Conservation (phyloP, 257 asterid species). For the Forsythia suspensa region DNA sequence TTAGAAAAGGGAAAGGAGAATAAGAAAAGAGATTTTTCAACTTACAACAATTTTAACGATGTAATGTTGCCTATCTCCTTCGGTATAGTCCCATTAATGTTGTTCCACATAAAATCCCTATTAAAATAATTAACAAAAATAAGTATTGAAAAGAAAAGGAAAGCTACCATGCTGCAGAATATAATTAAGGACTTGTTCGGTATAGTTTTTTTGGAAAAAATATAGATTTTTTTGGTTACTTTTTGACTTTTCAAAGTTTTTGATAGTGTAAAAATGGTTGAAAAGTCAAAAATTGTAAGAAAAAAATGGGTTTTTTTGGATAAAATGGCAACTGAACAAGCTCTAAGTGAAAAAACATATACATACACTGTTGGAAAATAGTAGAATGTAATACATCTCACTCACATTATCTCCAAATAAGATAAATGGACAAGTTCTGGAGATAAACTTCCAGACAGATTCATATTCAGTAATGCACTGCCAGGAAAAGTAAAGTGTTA, state of each 20-base stretch:
- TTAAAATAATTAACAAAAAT: slow-evolving; percentile 20
- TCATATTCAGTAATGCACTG: slow-evolving; percentile 58
- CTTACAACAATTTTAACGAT: slow-evolving; percentile 69
- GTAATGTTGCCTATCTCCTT: slow-evolving; percentile 80
- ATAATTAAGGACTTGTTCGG: too few species aligned
- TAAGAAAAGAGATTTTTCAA: slow-evolving; percentile 23
- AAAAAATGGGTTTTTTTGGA: too few species aligned
- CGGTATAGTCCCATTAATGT: slow-evolving; percentile 72
- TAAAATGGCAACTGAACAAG: too few species aligned
- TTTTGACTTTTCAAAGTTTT: too few species aligned
- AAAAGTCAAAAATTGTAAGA: too few species aligned
- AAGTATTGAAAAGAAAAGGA: neutral
- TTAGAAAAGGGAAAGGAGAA: slow-evolving; percentile 6
- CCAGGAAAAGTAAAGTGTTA: slow-evolving; percentile 19
- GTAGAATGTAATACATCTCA: slow-evolving; percentile 10
- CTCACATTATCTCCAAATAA: slow-evolving; percentile 63
- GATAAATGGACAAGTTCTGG: slow-evolving; percentile 82
- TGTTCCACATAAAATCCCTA: slow-evolving; percentile 95
- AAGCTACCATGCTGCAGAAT: neutral
- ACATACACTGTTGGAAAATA: neutral
- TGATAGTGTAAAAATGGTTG: too few species aligned
- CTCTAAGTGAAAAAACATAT: slow-evolving; percentile 6
- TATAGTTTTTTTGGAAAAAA: too few species aligned
- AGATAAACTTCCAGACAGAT: slow-evolving; percentile 78
- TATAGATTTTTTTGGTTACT: too few species aligned